Evolutionary conservation across 2,329 filamentous ascomycete species (phyloP).

Genomic region (Penicillium glabrum): DNA sequence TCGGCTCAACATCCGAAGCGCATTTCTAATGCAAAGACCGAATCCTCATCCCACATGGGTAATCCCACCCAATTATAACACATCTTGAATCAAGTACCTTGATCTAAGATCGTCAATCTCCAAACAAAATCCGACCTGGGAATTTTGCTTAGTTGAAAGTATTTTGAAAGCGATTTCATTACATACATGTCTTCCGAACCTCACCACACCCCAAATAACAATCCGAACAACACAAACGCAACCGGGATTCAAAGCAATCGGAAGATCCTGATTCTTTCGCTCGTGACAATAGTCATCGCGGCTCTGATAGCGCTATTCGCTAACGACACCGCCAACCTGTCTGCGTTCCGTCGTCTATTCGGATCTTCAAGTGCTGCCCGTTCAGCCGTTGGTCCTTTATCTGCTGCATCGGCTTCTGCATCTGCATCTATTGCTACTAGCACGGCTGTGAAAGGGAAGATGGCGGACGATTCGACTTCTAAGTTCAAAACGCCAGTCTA

Average conservation of each 20-base stretch:
- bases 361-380: conserved; percentile 11
- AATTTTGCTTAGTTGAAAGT: background rate
- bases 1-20: conserved; percentile 14
- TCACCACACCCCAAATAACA: background rate
- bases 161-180: too few species aligned
- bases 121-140: background rate
- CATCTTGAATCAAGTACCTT: background rate
- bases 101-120: too few species aligned
- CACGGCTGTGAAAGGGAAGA: conserved; percentile 13
- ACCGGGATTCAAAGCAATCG: background rate
- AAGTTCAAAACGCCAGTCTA: conserved; percentile 50
- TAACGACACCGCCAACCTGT: conserved; percentile 29
- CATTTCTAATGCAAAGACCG: background rate
- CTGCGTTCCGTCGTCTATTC: conserved; percentile 25
- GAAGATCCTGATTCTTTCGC: conserved; percentile 15
- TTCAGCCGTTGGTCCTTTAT: conserved; percentile 3
- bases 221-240: background rate
- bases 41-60: background rate
- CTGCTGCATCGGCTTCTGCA: background rate
- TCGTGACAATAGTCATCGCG: conserved; percentile 21
- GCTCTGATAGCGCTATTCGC: conserved; percentile 18
- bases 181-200: conserved; percentile 26
- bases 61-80: conserved; percentile 3
- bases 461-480: background rate
- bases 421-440: background rate